Percentiles rank a stretch among this genome's conserved stretches.
Evolutionary conservation across 2,329 filamentous ascomycete genomes (phyloP).

Genomic region (Knufia petricola): DNA sequence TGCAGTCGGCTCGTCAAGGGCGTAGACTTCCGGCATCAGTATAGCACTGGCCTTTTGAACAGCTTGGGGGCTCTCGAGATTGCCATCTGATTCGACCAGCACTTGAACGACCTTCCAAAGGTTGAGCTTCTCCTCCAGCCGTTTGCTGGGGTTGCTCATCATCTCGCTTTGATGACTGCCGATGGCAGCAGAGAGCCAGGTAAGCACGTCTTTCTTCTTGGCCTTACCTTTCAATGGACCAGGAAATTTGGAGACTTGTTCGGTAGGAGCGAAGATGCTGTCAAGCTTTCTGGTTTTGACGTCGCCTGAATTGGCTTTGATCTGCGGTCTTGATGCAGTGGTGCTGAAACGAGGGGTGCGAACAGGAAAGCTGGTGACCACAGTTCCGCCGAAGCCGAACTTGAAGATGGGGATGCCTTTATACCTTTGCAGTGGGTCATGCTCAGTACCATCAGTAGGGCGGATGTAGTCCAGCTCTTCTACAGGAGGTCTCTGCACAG

Average conservation of each 20-base stretch:
- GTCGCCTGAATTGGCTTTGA: constrained; percentile 73
- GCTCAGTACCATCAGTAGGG: constrained; percentile 46
- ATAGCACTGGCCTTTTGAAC: constrained; percentile 67
- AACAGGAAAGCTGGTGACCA: constrained; percentile 80
- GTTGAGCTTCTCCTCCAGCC: constrained; percentile 70
- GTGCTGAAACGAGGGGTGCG: constrained; percentile 78
- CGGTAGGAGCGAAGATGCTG: constrained; percentile 60
- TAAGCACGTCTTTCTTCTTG: constrained; percentile 86
- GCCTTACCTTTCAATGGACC: constrained; percentile 80
- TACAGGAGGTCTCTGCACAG: constrained; percentile 32
- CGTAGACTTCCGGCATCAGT: constrained; percentile 50
- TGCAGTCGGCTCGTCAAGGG: constrained; percentile 17
- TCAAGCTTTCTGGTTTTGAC: constrained; percentile 69
- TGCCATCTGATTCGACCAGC: constrained; percentile 78
- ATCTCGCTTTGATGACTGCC: constrained; percentile 55
- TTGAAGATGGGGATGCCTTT: constrained; percentile 76
- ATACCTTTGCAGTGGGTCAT: constrained; percentile 80
- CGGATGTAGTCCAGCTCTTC: constrained; percentile 46
- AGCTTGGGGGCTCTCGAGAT: constrained; percentile 61
- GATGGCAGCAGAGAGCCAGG: constrained; percentile 73
- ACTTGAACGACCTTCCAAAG: constrained; percentile 79
- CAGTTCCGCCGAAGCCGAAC: constrained; percentile 76
- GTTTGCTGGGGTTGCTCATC: constrained; percentile 40
- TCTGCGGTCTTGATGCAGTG: constrained; percentile 61
- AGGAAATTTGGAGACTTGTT: constrained; percentile 71